phyloP scores from a whole-genome alignment of 768 basidiomycete genomes.

The Termitomyces sp. region DNA sequence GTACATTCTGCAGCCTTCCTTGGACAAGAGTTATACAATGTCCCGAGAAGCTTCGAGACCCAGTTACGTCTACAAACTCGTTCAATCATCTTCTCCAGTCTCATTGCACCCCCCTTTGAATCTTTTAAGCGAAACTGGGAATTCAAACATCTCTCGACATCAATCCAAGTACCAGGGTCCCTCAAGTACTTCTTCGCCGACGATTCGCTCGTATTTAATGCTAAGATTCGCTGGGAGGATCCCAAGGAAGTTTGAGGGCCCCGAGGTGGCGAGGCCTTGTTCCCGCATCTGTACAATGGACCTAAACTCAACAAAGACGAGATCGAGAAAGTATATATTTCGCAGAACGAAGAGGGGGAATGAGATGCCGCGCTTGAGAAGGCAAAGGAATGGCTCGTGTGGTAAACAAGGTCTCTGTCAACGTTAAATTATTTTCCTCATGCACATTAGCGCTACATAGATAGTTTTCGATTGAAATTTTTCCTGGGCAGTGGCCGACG shows the following conservation, averaged over 20 bases:
- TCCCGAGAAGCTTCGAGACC: constrained; percentile 24
- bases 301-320: constrained; percentile 40
- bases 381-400: constrained; percentile 7
- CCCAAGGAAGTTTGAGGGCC: constrained; percentile 40
- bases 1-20: too few relatives aligned
- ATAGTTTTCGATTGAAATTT: too few relatives aligned
- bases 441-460: too few relatives aligned
- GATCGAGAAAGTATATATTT: constrained; percentile 36
- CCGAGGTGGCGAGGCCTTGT: constrained; percentile 43
- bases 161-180: constrained; percentile 43
- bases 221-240: constrained; percentile 47
- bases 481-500: too few relatives aligned
- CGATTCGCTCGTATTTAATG: constrained; percentile 32
- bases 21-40: too few relatives aligned
- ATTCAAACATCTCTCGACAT: constrained; percentile 44
- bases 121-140: constrained; percentile 47
- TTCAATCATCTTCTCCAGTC: constrained; percentile 39
- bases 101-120: constrained; percentile 33
- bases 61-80: constrained; percentile 58
- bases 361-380: constrained; percentile 28
- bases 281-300: constrained; percentile 53
- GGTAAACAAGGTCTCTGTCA: neutral
- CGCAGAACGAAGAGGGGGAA: constrained; percentile 21
- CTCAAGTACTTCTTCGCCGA: constrained; percentile 41
- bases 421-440: neutral